Conservation (phyloP, 2,329 filamentous ascomycete species). For the Sphaerulina musiva region DNA sequence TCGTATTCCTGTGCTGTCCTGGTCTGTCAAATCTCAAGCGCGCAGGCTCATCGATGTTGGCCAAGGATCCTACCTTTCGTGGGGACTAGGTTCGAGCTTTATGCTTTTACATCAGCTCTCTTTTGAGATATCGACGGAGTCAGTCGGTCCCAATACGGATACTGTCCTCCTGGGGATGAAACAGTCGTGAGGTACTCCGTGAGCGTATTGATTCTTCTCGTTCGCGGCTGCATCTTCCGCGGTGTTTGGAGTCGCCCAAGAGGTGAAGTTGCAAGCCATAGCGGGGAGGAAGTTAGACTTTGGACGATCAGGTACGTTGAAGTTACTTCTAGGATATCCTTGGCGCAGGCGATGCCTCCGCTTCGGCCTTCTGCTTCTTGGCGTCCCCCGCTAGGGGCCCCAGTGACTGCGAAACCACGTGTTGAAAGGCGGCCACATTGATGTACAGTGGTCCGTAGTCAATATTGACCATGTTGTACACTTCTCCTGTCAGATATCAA, state of each 20-base stretch:
- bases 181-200: background rate
- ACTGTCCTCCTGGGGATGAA: background rate
- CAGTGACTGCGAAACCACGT: background rate
- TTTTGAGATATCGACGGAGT: background rate
- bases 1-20: constrained; percentile 4
- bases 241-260: background rate
- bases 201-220: background rate
- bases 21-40: constrained; percentile 11
- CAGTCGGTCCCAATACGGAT: too few species aligned
- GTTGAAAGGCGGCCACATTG: background rate
- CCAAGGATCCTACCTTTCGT: constrained; percentile 2
- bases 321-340: too few species aligned
- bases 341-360: background rate
- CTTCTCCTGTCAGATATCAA: too few species aligned
- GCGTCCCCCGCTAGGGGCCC: background rate
- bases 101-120: background rate
- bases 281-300: background rate
- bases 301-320: background rate
- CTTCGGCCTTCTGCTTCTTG: background rate
- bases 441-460: background rate
- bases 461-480: too few species aligned
- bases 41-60: constrained; percentile 5
- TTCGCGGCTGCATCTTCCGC: background rate
- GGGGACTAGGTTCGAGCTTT: background rate
- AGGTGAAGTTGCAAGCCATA: background rate